phyloP scores from a whole-genome alignment of 768 basidiomycete species.

The Calocybe gangraenosa region DNA sequence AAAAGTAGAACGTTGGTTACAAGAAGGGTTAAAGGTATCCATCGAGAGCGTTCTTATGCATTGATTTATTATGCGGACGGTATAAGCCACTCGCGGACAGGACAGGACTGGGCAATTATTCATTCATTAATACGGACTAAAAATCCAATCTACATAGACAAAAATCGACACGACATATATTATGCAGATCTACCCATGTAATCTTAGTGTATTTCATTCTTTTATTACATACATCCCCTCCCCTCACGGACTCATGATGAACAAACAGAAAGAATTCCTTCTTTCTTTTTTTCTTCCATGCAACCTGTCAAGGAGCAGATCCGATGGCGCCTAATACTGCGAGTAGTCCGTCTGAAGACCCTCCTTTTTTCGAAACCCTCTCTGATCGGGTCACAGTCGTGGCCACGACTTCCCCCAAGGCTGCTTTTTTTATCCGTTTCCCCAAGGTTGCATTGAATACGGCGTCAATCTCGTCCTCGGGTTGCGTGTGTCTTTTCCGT shows the following conservation, averaged over 20 bases:
- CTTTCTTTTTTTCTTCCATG: slow-evolving; percentile 21
- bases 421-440: slow-evolving; percentile 55
- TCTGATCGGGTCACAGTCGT: background rate
- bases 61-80: background rate
- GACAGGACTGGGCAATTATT: too few relatives aligned
- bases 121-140: too few relatives aligned
- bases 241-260: too few relatives aligned
- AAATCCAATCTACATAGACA: too few relatives aligned
- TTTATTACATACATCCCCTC: too few relatives aligned
- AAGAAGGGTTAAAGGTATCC: slow-evolving; percentile 24
- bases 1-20: slow-evolving; percentile 18
- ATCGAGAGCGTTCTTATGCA: slow-evolving; percentile 3
- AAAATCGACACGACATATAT: too few relatives aligned
- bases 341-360: slow-evolving; percentile 35
- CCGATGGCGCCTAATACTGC: slow-evolving; percentile 59
- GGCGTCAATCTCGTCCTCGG: slow-evolving; percentile 70
- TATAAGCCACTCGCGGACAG: too few relatives aligned
- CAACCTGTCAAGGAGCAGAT: slow-evolving; percentile 43
- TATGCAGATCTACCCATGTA: too few relatives aligned
- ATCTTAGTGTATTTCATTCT: too few relatives aligned
- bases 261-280: too few relatives aligned
- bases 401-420: slow-evolving; percentile 25
- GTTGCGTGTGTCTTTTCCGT: slow-evolving; percentile 40
- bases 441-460: slow-evolving; percentile 60
- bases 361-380: slow-evolving; percentile 8